Conservation (phyloP, 148 eudicot species). For the Chenopodium formosanum region DNA sequence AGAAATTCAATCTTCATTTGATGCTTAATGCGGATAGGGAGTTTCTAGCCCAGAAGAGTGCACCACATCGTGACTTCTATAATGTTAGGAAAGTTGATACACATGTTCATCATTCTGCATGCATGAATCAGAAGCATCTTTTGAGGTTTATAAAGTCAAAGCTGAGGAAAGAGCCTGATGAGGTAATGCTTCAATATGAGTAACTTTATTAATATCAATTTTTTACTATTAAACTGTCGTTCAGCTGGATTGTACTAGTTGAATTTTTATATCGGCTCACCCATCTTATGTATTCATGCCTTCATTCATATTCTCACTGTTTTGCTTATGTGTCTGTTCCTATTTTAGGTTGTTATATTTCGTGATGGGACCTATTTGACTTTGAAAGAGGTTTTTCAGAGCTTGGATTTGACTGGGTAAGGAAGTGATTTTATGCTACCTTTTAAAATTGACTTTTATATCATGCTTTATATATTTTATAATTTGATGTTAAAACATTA, state of each 20-base stretch:
- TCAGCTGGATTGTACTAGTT: neutral
- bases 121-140: conserved; percentile 99
- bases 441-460: neutral
- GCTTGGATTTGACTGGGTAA: conserved; percentile 98
- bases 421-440: conserved; percentile 1
- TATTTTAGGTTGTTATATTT: conserved; percentile 87
- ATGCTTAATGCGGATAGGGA: conserved; percentile 99
- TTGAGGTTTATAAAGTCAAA: conserved; percentile 95
- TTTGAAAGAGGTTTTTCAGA: conserved; percentile 95
- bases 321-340: conserved; percentile 12
- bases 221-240: neutral
- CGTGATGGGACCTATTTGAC: conserved; percentile 98
- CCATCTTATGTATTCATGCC: neutral
- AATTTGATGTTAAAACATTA: neutral
- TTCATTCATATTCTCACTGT: neutral
- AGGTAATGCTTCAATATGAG: conserved; percentile 46
- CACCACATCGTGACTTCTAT: conserved; percentile 98
- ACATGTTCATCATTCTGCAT: conserved; percentile 99
- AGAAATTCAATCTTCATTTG: conserved; percentile 99
- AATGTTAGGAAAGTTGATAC: conserved; percentile 99
- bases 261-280: neutral
- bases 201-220: neutral
- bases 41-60: conserved; percentile 98
- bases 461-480: neutral
- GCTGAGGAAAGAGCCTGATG: conserved; percentile 97